Evolutionary conservation across 2,329 filamentous ascomycete species (phyloP), one percentile per base, ranked within the genome.

Genomic region (Saccharata proteae): DNA sequence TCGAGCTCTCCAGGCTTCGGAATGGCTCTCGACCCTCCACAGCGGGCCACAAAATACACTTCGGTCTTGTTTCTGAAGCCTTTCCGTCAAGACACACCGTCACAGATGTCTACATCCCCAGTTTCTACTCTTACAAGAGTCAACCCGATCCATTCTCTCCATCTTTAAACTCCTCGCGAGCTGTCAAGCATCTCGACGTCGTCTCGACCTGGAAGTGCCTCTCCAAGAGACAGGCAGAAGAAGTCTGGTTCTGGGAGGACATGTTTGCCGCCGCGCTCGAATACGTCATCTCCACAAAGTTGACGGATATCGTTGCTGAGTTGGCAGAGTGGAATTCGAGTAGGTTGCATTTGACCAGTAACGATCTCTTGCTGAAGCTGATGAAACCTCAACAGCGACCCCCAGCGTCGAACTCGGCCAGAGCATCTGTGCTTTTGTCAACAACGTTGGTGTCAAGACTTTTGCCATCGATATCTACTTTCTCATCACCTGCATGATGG

Each of bases 131-230:
- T 7, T 14, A n/a, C 4, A 7, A 6, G 8, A 28, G 29, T 18
- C 16, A 30, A 8, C 11, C 10, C 6, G 24, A 12, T 26, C n/a
- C 24, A n/a, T n/a, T n/a, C n/a, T n/a, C n/a, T 21, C 12, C 6
- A 9, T 13, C 9, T 15, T 8, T 28, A 26, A 20, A 8, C 25
- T 14, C 19, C 4, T 25, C 29, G 8, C 29, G 16, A 16, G 11
- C 33, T 4, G 32, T 48, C 28, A 46, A 41, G 16, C 48, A 54
- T 34, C 42, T 56, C 16, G 54, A 58, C 30, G 38, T 49, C 4
- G 38, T 51, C 3, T 45, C 48, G 5, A 54, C 45, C 26, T 58
- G 55, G 55, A 57, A 49, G 35, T 43, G 45, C 4, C 29, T 57
- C 3, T 46, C 46, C 3, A 30, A 38, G 9, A 13, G 36, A 4